A percentile compares a stretch with the other conserved stretches of the same genome.
phyloP scores from a whole-genome alignment of 306 rosid species.

The Prunus kanzakura region DNA sequence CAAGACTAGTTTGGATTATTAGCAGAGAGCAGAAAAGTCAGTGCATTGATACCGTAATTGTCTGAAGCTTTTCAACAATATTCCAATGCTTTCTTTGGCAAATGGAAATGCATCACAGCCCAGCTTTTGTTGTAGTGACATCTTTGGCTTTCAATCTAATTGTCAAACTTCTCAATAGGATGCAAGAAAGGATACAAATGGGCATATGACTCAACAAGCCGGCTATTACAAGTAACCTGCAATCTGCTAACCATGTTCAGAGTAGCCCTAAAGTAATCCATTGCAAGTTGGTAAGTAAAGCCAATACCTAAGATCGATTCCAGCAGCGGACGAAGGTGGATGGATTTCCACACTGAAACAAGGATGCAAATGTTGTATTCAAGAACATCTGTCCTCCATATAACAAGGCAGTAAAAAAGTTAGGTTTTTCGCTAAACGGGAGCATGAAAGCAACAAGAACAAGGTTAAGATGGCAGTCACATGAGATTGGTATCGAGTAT shows the following conservation, averaged over 20 bases:
- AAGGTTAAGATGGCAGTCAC: background rate
- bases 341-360: background rate
- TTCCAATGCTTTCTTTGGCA: background rate
- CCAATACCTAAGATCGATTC: constrained; percentile 2
- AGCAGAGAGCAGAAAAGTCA: no score
- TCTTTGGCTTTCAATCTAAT: background rate
- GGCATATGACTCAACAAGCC: background rate
- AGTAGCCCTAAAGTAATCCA: background rate
- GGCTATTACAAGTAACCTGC: background rate
- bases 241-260: background rate
- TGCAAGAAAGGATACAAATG: background rate
- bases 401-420: background rate
- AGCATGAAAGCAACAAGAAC: background rate
- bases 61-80: background rate
- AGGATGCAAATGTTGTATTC: background rate
- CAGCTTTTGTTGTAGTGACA: background rate
- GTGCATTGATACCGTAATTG: background rate
- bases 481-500: background rate
- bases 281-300: constrained; percentile 6
- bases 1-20: background rate
- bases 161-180: background rate
- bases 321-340: background rate
- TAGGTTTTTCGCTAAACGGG: background rate
- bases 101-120: background rate
- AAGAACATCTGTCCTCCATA: constrained; percentile 5